Conservation (phyloP, 2,329 filamentous ascomycete species). For the Penicillium occitanis region DNA sequence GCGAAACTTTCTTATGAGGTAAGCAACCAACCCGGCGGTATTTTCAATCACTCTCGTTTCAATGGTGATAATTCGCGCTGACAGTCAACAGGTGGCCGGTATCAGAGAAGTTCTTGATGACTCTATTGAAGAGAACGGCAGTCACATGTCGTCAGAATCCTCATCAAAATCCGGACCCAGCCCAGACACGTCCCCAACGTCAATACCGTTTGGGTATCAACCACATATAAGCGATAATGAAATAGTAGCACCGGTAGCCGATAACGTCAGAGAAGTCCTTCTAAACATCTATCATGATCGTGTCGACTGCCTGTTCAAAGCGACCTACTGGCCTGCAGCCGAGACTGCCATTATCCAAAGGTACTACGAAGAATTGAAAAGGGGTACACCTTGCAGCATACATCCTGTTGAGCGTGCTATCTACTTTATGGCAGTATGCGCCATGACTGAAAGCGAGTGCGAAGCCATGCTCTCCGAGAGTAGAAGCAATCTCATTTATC, state of each 20-base stretch:
- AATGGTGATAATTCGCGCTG: background rate
- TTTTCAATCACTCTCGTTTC: background rate
- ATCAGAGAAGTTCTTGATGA: conserved; percentile 9
- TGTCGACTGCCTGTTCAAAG: conserved; percentile 10
- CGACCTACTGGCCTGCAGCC: conserved; percentile 5
- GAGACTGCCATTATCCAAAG: background rate
- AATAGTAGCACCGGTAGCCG: background rate
- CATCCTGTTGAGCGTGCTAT: conserved; percentile 5
- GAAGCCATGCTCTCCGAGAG: conserved; percentile 6
- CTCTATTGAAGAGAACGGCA: background rate
- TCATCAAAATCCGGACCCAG: background rate
- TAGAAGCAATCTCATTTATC: background rate
- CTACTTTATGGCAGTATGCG: conserved; percentile 9
- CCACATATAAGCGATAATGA: background rate
- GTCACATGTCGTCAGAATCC: background rate
- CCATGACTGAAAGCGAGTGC: conserved; percentile 6
- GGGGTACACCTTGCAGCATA: background rate
- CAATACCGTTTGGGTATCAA: conserved; percentile 5
- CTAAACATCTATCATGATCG: conserved; percentile 8
- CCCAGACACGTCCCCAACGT: background rate
- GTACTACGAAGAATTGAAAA: background rate
- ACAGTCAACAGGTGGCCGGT: conserved; percentile 2
- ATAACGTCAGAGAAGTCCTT: background rate
- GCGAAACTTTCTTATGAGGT: conserved; percentile 1
- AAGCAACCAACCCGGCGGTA: background rate